phyloP scores from a whole-genome alignment of 164 flowering plant genomes.

The Berberis thunbergii region DNA sequence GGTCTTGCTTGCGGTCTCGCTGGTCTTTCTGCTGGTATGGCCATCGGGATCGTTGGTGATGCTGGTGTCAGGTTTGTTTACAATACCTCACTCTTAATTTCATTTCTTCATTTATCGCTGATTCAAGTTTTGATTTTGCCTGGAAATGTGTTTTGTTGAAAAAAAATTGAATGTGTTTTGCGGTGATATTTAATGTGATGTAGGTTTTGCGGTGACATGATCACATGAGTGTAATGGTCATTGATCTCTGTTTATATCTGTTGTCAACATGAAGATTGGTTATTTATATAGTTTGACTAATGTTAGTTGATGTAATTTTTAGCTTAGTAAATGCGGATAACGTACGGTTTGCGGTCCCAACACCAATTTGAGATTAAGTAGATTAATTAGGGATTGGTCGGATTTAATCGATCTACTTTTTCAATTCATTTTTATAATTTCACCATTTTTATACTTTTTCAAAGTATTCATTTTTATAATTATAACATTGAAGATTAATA shows the following conservation, averaged over 20 bases:
- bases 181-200: background rate
- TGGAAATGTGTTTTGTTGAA: background rate
- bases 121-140: background rate
- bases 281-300: background rate
- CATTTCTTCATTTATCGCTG: background rate
- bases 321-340: background rate
- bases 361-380: too few relatives aligned
- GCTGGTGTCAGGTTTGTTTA: slow-evolving; percentile 1
- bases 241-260: too few relatives aligned
- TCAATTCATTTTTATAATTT: too few relatives aligned
- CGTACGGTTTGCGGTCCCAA: background rate
- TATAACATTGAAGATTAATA: too few relatives aligned
- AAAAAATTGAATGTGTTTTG: background rate
- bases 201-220: background rate
- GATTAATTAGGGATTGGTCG: too few relatives aligned
- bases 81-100: background rate
- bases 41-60: slow-evolving; percentile 6
- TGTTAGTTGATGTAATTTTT: background rate
- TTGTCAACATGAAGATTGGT: too few relatives aligned
- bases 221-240: too few relatives aligned
- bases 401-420: too few relatives aligned
- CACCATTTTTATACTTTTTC: too few relatives aligned
- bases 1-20: slow-evolving; percentile 10
- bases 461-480: too few relatives aligned
- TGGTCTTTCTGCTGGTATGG: slow-evolving; percentile 10